A percentile compares a stretch with the other conserved stretches of the same genome.
Evolutionary conservation across 805 yeast genomes (phyloP).

Genomic region (Wickerhamiella brachini): DNA sequence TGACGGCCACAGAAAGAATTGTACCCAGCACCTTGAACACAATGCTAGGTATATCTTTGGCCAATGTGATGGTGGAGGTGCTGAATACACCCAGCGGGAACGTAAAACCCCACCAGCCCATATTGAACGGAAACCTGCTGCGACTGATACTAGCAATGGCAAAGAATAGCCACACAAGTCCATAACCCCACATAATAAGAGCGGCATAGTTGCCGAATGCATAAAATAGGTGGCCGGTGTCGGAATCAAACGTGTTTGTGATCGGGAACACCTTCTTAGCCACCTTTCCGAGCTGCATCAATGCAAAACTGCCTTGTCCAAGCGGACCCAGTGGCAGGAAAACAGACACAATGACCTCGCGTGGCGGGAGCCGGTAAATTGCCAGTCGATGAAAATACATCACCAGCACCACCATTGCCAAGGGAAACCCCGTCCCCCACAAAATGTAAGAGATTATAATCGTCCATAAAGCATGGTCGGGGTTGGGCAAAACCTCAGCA

Average conservation of each 20-base stretch:
- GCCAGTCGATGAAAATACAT: slow-evolving; percentile 48
- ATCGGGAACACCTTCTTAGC: slow-evolving; percentile 31
- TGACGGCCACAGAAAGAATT: slow-evolving; percentile 42
- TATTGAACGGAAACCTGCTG: slow-evolving; percentile 30
- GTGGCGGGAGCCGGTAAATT: slow-evolving; percentile 36
- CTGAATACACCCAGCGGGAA: slow-evolving; percentile 84
- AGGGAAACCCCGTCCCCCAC: slow-evolving; percentile 54
- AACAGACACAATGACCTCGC: slow-evolving; percentile 33
- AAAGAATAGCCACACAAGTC: slow-evolving; percentile 34
- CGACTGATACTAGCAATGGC: slow-evolving; percentile 26
- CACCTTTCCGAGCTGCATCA: background rate
- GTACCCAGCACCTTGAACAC: slow-evolving; percentile 52
- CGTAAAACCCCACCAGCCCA: slow-evolving; percentile 71
- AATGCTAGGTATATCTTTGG: slow-evolving; percentile 32
- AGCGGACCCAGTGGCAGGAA: slow-evolving; percentile 72
- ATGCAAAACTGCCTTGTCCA: slow-evolving; percentile 72
- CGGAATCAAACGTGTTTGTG: slow-evolving; percentile 30
- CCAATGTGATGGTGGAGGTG: slow-evolving; percentile 42
- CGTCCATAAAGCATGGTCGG: slow-evolving; percentile 37
- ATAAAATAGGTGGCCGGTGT: slow-evolving; percentile 17
- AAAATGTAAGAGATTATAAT: slow-evolving; percentile 41
- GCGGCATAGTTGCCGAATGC: slow-evolving; percentile 24
- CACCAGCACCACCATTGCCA: slow-evolving; percentile 43
- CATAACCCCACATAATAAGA: slow-evolving; percentile 39
- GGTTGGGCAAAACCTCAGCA: slow-evolving; percentile 29